Base-by-base conservation (phyloP, 1,284 basidiomycete genomes). In the Ustilago shanxiensis region DNA sequence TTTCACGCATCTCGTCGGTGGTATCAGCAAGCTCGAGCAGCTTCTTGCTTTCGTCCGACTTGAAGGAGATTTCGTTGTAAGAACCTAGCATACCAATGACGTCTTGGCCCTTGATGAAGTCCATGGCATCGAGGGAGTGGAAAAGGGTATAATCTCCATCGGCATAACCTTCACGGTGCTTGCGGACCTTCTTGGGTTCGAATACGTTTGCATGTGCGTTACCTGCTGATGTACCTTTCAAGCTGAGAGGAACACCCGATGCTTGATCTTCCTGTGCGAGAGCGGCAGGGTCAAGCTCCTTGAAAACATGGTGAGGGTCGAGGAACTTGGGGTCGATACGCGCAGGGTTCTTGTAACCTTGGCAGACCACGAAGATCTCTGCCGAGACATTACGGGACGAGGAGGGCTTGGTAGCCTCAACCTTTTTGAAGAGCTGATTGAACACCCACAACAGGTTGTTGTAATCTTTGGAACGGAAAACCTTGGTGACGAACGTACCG, bases 401-500 rank as follows among this genome's bases (percentile, higher is more conserved):
- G 13, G 97, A 95, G 2, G 97, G 97, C 86, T 99, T 99, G 44
- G 97, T 99, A 14, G 97, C 97, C 88, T 99, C 97, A 35, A 99
- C 97, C 86, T 92, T 94, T 60, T 90, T 91, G 87, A 99, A 99
- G 45, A 99, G 89, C 88, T 99, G 97, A 80, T 92, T 93, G 88
- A 99, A 99, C 24, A 99, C 96, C 95, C 97, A 99, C 82, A 99
- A 92, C 72, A 99, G 91, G 85, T 93, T 95, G 89, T 99, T 99
- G 88, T 99, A 99, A 87, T 99, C 97, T 76, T 92, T 94, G 87
- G 95, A 97, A 76, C 97, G 91, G 90, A 99, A 99, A 66, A 99
- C 95, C 88, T 99, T 99, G 37, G 97, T 98, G 47, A 99, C 93
- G 86, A 99, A 99, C 28, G 92, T 94, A 41, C 84, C 84, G 44